Percentiles rank a stretch among this genome's conserved stretches.
Conservation (phyloP, 78 protist species). For the Dictyostelium intermedium region DNA sequence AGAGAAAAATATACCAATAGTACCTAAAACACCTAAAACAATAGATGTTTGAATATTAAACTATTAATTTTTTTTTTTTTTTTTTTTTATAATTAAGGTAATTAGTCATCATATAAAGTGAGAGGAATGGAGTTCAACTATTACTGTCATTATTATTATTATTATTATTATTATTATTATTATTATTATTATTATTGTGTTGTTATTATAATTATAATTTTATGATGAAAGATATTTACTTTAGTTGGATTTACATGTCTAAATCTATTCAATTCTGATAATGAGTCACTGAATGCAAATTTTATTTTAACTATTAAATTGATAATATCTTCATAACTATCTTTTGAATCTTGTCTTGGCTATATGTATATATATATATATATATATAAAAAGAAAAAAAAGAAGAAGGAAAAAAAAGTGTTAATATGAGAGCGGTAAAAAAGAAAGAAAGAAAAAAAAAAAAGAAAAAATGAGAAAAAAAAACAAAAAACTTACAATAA, state of each 20-base stretch:
- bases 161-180: no score
- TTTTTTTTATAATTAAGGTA: background rate
- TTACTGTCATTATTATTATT: no score
- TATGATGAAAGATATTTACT: background rate
- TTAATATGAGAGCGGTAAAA: background rate
- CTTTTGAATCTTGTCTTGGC: conserved; percentile 24
- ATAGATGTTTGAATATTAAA: conserved; percentile 41
- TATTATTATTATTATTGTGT: no score
- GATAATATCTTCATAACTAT: conserved; percentile 33
- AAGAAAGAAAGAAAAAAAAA: background rate
- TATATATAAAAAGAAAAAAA: background rate
- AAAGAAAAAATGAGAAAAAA: background rate
- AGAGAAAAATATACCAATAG: conserved; percentile 19
- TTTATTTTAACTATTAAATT: background rate
- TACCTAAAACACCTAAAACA: conserved; percentile 23
- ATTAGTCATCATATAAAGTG: no score
- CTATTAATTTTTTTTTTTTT: no score
- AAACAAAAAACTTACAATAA: conserved; percentile 28
- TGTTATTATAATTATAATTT: no score
- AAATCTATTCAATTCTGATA: conserved; percentile 44
- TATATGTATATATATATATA: no score
- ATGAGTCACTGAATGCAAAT: conserved; percentile 15
- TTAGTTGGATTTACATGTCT: conserved; percentile 38
- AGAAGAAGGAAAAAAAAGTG: background rate
- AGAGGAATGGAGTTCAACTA: no score